Conservation (phyloP, 1,284 basidiomycete species). For the Porogramme epimiltina region DNA sequence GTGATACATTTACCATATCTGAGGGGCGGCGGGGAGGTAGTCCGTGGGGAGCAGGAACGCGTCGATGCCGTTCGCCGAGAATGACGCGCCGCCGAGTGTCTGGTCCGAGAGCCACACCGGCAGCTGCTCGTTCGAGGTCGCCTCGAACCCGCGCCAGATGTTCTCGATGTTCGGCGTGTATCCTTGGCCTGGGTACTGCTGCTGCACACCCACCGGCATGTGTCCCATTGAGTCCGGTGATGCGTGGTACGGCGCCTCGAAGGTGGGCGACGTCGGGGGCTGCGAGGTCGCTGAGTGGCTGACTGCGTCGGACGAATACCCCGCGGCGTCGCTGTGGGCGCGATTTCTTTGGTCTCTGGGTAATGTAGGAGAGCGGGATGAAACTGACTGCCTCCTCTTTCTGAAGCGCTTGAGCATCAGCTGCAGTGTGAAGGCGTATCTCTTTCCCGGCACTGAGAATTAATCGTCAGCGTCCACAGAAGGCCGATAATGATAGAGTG, state of each 20-base stretch:
- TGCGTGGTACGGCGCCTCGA: constrained; percentile 31
- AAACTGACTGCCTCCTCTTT: constrained; percentile 56
- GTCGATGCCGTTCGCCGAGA: constrained; percentile 80
- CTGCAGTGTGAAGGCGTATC: constrained; percentile 86
- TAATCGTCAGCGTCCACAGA: neutral
- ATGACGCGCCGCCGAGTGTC: constrained; percentile 70
- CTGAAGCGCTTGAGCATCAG: constrained; percentile 84
- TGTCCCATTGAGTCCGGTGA: constrained; percentile 26
- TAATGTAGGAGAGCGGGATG: constrained; percentile 62
- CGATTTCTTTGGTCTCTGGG: constrained; percentile 43
- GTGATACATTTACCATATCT: constrained; percentile 65
- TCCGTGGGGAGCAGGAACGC: constrained; percentile 78
- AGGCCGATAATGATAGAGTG: constrained; percentile 11
- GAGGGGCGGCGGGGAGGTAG: constrained; percentile 66
- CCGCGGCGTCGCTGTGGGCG: constrained; percentile 25
- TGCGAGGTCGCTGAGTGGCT: constrained; percentile 24
- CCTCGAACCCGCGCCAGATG: constrained; percentile 75
- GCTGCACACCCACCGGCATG: constrained; percentile 29
- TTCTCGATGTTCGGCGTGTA: constrained; percentile 62
- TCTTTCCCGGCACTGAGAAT: constrained; percentile 77
- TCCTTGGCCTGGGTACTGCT: constrained; percentile 27
- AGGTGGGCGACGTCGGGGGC: constrained; percentile 32
- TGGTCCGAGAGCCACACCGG: constrained; percentile 84
- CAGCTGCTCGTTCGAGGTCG: constrained; percentile 69
- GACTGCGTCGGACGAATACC: constrained; percentile 27